Percentiles rank a stretch among this genome's conserved stretches.
phyloP scores from a whole-genome alignment of 768 basidiomycete species.

The Leccinellum rugosiceps region DNA sequence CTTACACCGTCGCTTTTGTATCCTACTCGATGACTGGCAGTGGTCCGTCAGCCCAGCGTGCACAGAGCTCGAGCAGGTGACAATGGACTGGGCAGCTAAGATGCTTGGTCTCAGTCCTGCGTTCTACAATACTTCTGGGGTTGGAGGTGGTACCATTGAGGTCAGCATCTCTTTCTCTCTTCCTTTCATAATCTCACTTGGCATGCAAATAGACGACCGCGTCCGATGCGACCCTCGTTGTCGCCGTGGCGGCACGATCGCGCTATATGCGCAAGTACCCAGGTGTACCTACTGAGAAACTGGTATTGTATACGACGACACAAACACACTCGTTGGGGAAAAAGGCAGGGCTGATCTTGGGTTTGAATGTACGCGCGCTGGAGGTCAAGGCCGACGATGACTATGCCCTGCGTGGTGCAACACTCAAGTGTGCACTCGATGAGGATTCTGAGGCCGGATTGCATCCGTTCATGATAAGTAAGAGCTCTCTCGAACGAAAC shows the following conservation, averaged over 20 bases:
- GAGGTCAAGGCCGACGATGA: constrained; percentile 62
- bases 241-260: constrained; percentile 76
- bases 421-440: constrained; percentile 55
- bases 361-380: constrained; percentile 66
- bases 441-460: constrained; percentile 58
- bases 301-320: constrained; percentile 85
- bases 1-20: not conserved
- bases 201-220: constrained; percentile 61
- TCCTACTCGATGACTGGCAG: not conserved
- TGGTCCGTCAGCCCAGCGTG: not conserved
- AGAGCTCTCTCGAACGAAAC: not conserved
- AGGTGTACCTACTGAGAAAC: constrained; percentile 45
- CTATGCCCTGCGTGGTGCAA: constrained; percentile 65
- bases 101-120: constrained; percentile 68
- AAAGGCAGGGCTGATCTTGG: constrained; percentile 78
- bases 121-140: constrained; percentile 63
- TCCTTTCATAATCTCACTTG: too few relatives aligned
- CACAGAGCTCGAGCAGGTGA: not conserved
- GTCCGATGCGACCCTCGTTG: constrained; percentile 77
- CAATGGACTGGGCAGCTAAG: constrained; percentile 18
- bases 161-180: constrained; percentile 41
- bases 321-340: constrained; percentile 87
- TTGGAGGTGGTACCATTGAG: constrained; percentile 84
- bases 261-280: constrained; percentile 50
- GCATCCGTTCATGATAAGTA: constrained; percentile 68